Evolutionary conservation across 345 rosid species (phyloP), one percentile per base, ranked within the genome.

Genomic region (Hypericum androsaemum): DNA sequence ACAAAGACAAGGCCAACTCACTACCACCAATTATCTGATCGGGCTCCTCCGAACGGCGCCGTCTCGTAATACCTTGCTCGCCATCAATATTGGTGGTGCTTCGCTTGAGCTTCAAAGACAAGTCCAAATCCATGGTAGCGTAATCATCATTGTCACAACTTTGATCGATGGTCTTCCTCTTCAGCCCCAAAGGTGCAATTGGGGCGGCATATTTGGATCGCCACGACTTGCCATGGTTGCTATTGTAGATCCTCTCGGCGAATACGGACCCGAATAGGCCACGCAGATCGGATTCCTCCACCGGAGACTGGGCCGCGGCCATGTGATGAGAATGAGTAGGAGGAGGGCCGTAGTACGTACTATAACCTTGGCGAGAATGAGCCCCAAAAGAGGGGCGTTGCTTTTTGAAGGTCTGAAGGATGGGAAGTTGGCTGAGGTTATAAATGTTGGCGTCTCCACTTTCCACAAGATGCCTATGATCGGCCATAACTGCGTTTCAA

Each of bases 381-480:
- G 32, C 4, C 32, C 32, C 1, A 22, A 4, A 1, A 22, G 32
- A 22, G 32, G 50, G 45, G 15, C 69, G 73, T 59, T 60, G 64
- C 47, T 61, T 75, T 48, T 41, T 69, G 38, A 60, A 74, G 47
- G 80, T 80, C 62, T 71, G 86, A 10, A 80, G 71, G 95, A 85
- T 85, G 7, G 92, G 89, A 52, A 85, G 79, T 60, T 82, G 95
- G 65, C 84, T 76, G 58, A 82, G 74, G 53, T 82, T 88, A 50
- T 78, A 88, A 63, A 88, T 66, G 61, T 79, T 82, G 6, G 60
- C 78, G 66, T 80, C 90, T 58, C 89, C 77, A 69, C 65, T 71
- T 69, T 73, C 83, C 42, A 74, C 60, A 62, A 73, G 77, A 68
- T 77, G 77, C 64, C 77, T 73, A 59, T 82, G 83, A 72, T 74